Evolutionary conservation across 2,329 filamentous ascomycete species (phyloP), one percentile per base, ranked within the genome.

Genomic region (Diaporthe citri): DNA sequence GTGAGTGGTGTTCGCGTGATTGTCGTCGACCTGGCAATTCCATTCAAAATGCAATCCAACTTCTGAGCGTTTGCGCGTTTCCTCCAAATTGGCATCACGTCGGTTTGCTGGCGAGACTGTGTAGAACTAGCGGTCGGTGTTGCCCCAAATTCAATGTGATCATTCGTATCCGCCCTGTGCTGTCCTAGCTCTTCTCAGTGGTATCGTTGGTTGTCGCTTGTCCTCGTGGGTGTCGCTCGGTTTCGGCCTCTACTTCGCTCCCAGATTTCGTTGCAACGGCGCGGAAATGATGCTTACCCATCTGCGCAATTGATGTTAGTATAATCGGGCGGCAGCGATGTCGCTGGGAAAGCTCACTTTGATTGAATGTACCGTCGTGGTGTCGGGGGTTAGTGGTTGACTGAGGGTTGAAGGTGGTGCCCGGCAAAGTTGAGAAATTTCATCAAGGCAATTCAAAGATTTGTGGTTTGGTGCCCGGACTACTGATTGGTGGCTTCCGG

Each of bases 271-370:
- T 66, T 28, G 55, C 15, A 66, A 31, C 15, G 41, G 55, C 71
- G 77, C 76, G 74, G 76, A 77, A 75, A 78, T 75, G 75, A 75
- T 80, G 83, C 90, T 91, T 91, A 92, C 90, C 90, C 90, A 91
- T 92, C 90, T 91, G 83, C 78, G 71, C 43, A 77, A 77, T 74
- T 52, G 56, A 77, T 79, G 83, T 88, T 82, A 88, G 86, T 82
- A 79, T 75, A 46, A 25, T 25, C 34, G 12, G 43, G 10, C 17
- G 25, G n/a, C n/a, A 67, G 8, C 3, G 2, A 46, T 22, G 3
- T n/a, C 28, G 31, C 51, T 43, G 64, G 41, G 46, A 28, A 67
- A 36, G 59, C 79, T 78, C 70, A 79, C 76, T 76, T 75, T 79
- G 79, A 77, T 74, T 76, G 75, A 67, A 76, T 79, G 84, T 79